Base-by-base conservation (phyloP, 345 rosid genomes). In the Sonneratia caseolaris region DNA sequence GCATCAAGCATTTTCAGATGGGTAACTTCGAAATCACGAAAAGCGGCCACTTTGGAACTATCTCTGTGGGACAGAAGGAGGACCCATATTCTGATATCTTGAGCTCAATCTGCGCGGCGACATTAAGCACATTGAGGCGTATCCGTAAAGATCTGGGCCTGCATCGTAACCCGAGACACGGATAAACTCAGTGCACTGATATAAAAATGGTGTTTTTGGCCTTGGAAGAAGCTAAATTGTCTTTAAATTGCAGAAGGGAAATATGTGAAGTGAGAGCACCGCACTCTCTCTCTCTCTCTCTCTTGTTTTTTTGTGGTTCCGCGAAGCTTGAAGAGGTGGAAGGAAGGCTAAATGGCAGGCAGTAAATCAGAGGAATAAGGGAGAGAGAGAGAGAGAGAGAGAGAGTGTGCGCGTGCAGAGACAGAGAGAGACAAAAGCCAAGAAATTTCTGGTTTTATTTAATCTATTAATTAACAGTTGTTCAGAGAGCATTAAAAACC, bases 381-480 rank as follows among this genome's bases (percentile, higher is more conserved):
- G 32, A 56, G 62, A 21, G 24, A 55, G 57, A 18, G 57, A 51
- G 57, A 51, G 57, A 18, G 57, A 51, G 57, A 51, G 57, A 51
- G 18, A 5, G 11, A 1, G 49, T 2, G 12, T 45, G 49, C 1
- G 32, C 1, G 5, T 40, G 43, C 9, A 40, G 1, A 40, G 43
- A 40, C 43, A 40, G 43, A 8, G 9, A 40, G 43, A 40, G 56
- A 27, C 32, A 12, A 15, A 18, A 18, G 56, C 4, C 21, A 51
- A 51, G 56, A 51, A 51, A 51, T 56, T 5, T 21, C 24, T 56
- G 7, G 22, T 13, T 56, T 56, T 55, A 55, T 55, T 36, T 64
- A 64, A 32, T 64, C 35, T 36, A 36, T 56, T 21, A 3, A 19
- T 56, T 56, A 85, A 76, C 84, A 84, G 73, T 80, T 89, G 49